phyloP scores from a whole-genome alignment of 805 yeast species.

The Torulaspora gathmanii region DNA sequence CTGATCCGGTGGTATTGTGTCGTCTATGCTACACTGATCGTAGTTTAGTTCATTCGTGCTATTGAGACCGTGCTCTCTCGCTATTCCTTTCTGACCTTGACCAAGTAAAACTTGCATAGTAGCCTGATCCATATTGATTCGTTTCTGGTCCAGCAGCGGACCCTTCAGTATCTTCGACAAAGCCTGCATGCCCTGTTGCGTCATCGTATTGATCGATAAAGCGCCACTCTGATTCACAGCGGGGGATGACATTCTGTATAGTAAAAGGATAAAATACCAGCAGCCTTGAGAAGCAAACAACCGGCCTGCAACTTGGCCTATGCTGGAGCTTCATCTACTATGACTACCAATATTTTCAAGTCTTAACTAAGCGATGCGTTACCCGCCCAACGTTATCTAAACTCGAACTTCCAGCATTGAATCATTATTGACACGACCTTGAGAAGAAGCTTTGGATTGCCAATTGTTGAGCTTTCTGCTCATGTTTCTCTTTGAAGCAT shows the following conservation, averaged over 20 bases:
- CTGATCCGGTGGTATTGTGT: background rate
- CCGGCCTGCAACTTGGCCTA: background rate
- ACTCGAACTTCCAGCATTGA: too few relatives aligned
- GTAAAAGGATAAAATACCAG: background rate
- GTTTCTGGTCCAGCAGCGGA: slow-evolving; percentile 25
- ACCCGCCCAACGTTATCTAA: background rate
- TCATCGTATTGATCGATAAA: slow-evolving; percentile 32
- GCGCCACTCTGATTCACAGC: slow-evolving; percentile 24
- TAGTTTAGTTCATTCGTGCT: background rate
- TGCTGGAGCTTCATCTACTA: background rate
- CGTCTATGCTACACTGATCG: slow-evolving; percentile 2
- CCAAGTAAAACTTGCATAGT: slow-evolving; percentile 3
- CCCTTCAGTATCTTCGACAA: slow-evolving; percentile 29
- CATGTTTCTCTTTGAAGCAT: too few relatives aligned
- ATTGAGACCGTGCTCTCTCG: background rate
- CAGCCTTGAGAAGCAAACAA: background rate
- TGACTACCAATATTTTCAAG: background rate
- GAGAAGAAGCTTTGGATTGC: too few relatives aligned
- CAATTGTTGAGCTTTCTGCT: too few relatives aligned
- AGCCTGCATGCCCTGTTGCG: slow-evolving; percentile 36
- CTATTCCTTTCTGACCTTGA: background rate
- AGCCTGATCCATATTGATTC: background rate
- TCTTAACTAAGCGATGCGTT: background rate
- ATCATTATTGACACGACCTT: too few relatives aligned
- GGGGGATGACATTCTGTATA: slow-evolving; percentile 1